These are phyloP conservation scores for Cyclocybe aegerita DNA, from an alignment of 768 basidiomycete species.

Conservation along the genomic window DNA sequence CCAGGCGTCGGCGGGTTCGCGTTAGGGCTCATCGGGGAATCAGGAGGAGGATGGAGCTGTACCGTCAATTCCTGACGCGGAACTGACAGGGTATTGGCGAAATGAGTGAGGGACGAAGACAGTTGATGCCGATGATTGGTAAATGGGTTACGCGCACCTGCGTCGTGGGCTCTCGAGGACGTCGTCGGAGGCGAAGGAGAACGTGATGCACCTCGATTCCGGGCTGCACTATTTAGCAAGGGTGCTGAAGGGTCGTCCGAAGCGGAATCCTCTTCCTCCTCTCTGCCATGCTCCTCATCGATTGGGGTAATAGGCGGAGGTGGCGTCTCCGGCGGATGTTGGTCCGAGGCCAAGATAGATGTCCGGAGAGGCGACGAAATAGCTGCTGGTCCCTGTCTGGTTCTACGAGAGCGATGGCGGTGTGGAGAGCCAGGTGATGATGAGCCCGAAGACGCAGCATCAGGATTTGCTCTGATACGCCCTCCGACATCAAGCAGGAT, in stretches of 20 bases:
- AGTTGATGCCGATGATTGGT: constrained; percentile 67
- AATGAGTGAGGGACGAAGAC: constrained; percentile 63
- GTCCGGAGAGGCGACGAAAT: constrained; percentile 69
- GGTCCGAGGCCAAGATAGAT: constrained; percentile 36
- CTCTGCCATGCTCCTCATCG: constrained; percentile 54
- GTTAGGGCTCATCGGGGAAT: constrained; percentile 73
- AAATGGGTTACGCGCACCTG: constrained; percentile 87
- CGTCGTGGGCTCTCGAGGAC: constrained; percentile 60
- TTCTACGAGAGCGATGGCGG: constrained; percentile 63
- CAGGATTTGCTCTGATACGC: constrained; percentile 37
- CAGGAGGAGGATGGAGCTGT: constrained; percentile 75
- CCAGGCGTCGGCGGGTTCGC: constrained; percentile 85
- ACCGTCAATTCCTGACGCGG: constrained; percentile 68
- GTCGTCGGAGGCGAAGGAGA: constrained; percentile 38
- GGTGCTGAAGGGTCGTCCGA: constrained; percentile 27
- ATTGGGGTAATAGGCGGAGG: constrained; percentile 79
- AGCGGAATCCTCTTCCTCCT: constrained; percentile 35
- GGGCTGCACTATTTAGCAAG: constrained; percentile 12
- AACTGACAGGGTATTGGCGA: constrained; percentile 56
- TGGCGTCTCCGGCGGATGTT: constrained; percentile 45
- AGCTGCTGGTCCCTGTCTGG: constrained; percentile 38
- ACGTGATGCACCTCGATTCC: constrained; percentile 40
- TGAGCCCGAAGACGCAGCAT: constrained; percentile 39
- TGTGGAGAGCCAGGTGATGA: constrained; percentile 50
- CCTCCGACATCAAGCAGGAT: constrained; percentile 92